Evolutionary conservation across 805 yeast species (phyloP), one percentile per base, ranked within the genome.

Genomic region (Clavispora vitiphila): DNA sequence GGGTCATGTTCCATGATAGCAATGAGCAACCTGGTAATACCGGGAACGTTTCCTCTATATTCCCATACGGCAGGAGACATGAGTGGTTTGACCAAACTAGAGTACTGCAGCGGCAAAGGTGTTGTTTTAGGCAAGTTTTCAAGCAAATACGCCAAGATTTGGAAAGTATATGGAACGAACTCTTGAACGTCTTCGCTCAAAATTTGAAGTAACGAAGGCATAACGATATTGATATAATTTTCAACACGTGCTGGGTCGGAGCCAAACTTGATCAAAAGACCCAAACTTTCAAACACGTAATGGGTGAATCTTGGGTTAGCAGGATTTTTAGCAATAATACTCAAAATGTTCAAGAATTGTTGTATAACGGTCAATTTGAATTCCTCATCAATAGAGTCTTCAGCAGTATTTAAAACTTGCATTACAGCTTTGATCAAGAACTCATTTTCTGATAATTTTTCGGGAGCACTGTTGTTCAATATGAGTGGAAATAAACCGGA

Each of bases 61-160:
- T 93, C 98, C 99, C 99, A 93, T 27, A 90, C 82, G 6, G 80
- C 61, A n/a, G 98, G 97, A 1, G 96, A 78, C 53, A 93, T 69
- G 35, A 93, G 67, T 1, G 99, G 98, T 49, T 80, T 80, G 16
- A 88, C 72, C 37, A 93, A 69, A 42, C 76, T 80, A 42, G 72
- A 76, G 56, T 79, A 86, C 23, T 80, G 69, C 1, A 66, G 73
- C 1, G 97, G 93, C 19, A 93, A 68, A 2, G 74, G 67, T 0
- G 64, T 52, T 1, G 60, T 48, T 4, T 46, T 51, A 4, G 86
- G 85, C 32, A 75, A 72, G 16, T 69, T 67, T 50, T 86, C 95
- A 35, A 93, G 69, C 48, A 86, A 62, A 57, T 68, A 88, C 1
- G 97, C 82, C 44, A 93, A 69, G n/a, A 93, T 73, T 67, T 93